Percentiles rank a stretch among this genome's conserved stretches.
Conservation (phyloP, 208 protist species). For the Porcisia deanei region DNA sequence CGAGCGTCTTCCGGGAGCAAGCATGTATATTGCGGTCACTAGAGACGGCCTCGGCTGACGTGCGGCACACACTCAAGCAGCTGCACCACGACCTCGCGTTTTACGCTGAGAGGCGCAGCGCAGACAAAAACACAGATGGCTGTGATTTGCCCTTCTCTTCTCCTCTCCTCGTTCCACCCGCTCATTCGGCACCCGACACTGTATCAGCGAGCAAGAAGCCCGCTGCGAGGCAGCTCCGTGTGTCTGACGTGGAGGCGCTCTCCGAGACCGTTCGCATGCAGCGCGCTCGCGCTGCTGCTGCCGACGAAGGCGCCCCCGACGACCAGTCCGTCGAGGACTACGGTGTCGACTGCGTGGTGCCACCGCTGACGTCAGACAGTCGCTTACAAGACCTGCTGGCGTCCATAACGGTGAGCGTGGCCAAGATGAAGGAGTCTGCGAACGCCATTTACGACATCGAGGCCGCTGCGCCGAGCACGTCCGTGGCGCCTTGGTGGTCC, state of each 20-base stretch:
- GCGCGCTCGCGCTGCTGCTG: conserved; percentile 59
- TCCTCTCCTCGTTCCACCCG: background rate
- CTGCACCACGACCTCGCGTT: conserved; percentile 33
- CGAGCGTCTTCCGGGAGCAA: conserved; percentile 57
- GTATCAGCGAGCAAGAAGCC: background rate
- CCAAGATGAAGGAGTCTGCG: conserved; percentile 24
- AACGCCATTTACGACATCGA: conserved; percentile 23
- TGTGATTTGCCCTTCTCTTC: background rate
- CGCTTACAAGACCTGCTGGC: conserved; percentile 33
- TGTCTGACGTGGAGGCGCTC: conserved; percentile 28
- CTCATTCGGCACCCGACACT: background rate
- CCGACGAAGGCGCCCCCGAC: conserved; percentile 65
- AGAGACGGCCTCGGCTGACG: conserved; percentile 22
- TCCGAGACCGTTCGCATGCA: conserved; percentile 34
- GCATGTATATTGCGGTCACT: conserved; percentile 28
- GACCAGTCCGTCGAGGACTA: conserved; percentile 79
- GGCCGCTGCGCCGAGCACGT: conserved; percentile 26
- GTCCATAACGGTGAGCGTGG: conserved; percentile 31
- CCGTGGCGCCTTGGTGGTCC: conserved; percentile 59
- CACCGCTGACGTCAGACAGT: conserved; percentile 23
- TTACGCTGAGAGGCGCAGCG: conserved; percentile 11
- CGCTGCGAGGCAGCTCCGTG: conserved; percentile 12
- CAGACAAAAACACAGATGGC: background rate
- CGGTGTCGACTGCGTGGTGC: conserved; percentile 22
- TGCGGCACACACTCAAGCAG: conserved; percentile 36